A percentile compares a stretch with the other conserved stretches of the same genome.
phyloP scores from a whole-genome alignment of 192 early-diverging fungal genomes.

The Entomortierella chlamydospora region DNA sequence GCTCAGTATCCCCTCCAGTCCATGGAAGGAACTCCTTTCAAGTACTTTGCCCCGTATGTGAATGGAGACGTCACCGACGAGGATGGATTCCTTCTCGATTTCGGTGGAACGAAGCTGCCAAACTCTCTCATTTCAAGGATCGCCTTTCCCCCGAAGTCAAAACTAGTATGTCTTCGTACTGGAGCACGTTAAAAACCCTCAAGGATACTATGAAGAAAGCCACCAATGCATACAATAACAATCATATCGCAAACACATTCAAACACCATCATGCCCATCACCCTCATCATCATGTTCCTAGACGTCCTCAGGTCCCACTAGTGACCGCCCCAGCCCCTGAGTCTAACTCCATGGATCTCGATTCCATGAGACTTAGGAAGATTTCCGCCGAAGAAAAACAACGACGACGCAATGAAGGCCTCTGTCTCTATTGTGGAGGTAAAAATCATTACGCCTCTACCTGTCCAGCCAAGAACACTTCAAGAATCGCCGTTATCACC shows the following conservation, averaged over 20 bases:
- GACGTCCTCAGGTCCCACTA: too few relatives aligned
- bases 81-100: neutral
- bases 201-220: too few relatives aligned
- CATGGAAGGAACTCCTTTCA: constrained; percentile 17
- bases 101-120: too few relatives aligned
- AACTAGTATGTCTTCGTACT: too few relatives aligned
- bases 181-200: too few relatives aligned
- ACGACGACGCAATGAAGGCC: neutral
- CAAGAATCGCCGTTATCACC: neutral
- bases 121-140: too few relatives aligned
- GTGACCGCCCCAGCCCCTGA: too few relatives aligned
- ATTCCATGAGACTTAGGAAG: neutral
- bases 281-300: neutral
- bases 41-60: constrained; percentile 14
- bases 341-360: constrained; percentile 11
- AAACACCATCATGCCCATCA: neutral
- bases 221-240: neutral
- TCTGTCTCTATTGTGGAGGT: constrained; percentile 20
- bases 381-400: constrained; percentile 3
- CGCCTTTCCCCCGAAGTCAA: too few relatives aligned
- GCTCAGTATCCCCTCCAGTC: constrained; percentile 8
- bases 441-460: neutral
- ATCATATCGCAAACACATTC: too few relatives aligned
- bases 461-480: constrained; percentile 8
- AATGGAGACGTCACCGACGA: neutral